Conservation (phyloP, 805 yeast species). For the Hanseniaspora lindneri region DNA sequence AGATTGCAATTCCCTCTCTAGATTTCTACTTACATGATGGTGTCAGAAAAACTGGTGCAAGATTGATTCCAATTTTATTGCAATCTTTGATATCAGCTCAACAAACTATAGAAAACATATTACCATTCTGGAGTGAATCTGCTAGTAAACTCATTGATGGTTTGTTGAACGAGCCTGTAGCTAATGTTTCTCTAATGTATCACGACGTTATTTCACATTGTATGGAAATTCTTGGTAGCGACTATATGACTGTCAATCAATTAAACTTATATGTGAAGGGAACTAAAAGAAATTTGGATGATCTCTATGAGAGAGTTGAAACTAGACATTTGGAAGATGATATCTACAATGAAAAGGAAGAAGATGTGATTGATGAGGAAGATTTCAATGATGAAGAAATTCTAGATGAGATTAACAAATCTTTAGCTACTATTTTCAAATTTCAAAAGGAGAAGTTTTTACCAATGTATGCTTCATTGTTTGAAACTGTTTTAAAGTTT, state of each 20-base stretch:
- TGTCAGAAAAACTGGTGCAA: constrained; percentile 83
- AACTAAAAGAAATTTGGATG: constrained; percentile 49
- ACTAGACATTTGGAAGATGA: constrained; percentile 66
- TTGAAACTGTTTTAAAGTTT: constrained; percentile 47
- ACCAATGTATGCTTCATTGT: constrained; percentile 49
- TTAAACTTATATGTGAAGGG: constrained; percentile 46
- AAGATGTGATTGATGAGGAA: constrained; percentile 52
- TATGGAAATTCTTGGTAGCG: constrained; percentile 54
- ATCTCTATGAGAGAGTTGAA: constrained; percentile 57
- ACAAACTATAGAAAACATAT: constrained; percentile 46
- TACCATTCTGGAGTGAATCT: constrained; percentile 60
- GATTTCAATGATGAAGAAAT: constrained; percentile 84
- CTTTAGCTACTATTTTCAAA: constrained; percentile 58
- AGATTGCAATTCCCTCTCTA: constrained; percentile 75
- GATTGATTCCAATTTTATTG: constrained; percentile 66
- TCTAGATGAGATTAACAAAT: constrained; percentile 71
- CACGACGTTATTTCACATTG: constrained; percentile 61
- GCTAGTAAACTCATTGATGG: constrained; percentile 56
- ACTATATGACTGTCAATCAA: constrained; percentile 45
- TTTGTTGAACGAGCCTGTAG: constrained; percentile 65
- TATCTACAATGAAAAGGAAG: constrained; percentile 77
- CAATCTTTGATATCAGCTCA: constrained; percentile 44
- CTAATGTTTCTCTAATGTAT: constrained; percentile 68
- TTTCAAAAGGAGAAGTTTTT: constrained; percentile 46
- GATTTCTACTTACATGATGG: constrained; percentile 90